A percentile compares a stretch with the other conserved stretches of the same genome.
Conservation (phyloP, 306 rosid genomes). For the Cicer chorassanicum region DNA sequence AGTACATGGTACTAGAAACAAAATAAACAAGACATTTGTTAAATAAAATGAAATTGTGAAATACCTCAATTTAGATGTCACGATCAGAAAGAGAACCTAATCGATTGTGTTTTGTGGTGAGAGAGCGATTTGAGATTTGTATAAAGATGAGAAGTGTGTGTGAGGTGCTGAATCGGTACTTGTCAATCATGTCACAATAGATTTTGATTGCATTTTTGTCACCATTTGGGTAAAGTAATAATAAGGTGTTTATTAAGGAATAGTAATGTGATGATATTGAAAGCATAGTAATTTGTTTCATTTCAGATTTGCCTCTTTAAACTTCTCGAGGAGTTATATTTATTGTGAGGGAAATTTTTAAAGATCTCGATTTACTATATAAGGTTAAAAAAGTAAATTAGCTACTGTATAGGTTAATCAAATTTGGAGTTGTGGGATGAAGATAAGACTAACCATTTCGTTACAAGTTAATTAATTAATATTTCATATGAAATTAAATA, state of each 20-base stretch:
- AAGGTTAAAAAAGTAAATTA: too few species aligned
- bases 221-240: neutral
- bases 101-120: constrained; percentile 3
- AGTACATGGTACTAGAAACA: too few species aligned
- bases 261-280: neutral
- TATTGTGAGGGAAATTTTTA: too few species aligned
- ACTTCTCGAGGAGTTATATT: neutral
- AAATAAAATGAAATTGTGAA: too few species aligned
- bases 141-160: constrained; percentile 22
- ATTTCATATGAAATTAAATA: too few species aligned
- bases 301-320: constrained; percentile 6
- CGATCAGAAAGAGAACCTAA: constrained; percentile 1
- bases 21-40: too few species aligned
- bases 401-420: too few species aligned
- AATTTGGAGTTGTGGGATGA: too few species aligned
- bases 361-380: too few species aligned
- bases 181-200: neutral
- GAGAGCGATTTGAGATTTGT: constrained; percentile 4
- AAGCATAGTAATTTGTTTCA: neutral
- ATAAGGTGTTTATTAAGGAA: neutral
- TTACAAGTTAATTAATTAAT: too few species aligned
- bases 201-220: constrained; percentile 13
- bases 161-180: neutral
- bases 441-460: too few species aligned
- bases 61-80: constrained; percentile 14